Base-by-base conservation (phyloP, 805 yeast species). In the Lipomyces starkeyi region DNA sequence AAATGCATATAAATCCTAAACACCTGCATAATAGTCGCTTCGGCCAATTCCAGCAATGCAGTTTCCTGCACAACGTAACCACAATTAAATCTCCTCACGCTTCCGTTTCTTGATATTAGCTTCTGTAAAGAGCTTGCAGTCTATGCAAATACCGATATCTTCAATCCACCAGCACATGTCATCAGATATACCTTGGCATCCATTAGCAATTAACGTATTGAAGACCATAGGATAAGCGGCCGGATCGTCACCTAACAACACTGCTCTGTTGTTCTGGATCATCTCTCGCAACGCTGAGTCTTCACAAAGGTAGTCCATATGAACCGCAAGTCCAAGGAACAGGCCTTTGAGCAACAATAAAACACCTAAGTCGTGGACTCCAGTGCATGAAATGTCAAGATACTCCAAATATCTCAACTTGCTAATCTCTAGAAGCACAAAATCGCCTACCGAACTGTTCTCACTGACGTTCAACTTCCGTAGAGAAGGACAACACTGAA, bases 401-500 rank as follows among this genome's bases (percentile, higher is more conserved):
- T 37, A 58, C 25, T 58, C 61, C 49, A 58, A 27, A 13, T 27
- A 17, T 9, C 40, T 20, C 40, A 58, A 53, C 29, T 32, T 58
- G 32, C 43, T 27, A 17, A 58, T 22, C 53, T 59, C 67, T 8
- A 17, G 13, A 13, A 43, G 59, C 14, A 55, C 67, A 14, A 32
- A 17, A 20, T 55, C 59, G 13, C 56, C 60, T 2, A 64, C 67
- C 35, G 67, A 59, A 13, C 40, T 40, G 35, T 64, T 64, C 20
- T n/a, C 25, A 40, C 67, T 64, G 40, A 64, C 49, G 34, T 59
- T 55, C 56, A 64, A 35, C n/a, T 25, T 11, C 52, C 34, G 32
- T 17, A 64, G 49, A 7, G 27, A 29, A 5, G 67, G 67, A 59
- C 67, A 64, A 17, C 55, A 35, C 29, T 52, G 54, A 7, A 64